phyloP scores from a whole-genome alignment of 2,329 filamentous ascomycete genomes.

The Exophiala spinifera region DNA sequence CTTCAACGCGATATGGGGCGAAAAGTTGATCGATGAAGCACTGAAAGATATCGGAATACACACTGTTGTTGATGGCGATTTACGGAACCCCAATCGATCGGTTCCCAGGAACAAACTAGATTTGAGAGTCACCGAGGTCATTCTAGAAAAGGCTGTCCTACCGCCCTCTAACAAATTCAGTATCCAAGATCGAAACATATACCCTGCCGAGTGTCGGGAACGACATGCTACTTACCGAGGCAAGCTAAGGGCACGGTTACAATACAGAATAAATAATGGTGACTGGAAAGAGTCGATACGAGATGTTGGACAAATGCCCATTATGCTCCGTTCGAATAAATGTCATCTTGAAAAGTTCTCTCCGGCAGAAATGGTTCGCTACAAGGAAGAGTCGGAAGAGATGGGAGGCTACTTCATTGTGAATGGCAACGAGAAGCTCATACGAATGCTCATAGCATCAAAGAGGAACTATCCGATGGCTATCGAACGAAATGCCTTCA shows the following conservation, averaged over 20 bases:
- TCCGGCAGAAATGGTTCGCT: slow-evolving; percentile 75
- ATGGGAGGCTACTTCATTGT: slow-evolving; percentile 95
- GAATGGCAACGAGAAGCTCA: slow-evolving; percentile 95
- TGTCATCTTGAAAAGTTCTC: slow-evolving; percentile 87
- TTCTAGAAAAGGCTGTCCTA: slow-evolving; percentile 75
- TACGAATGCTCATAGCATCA: slow-evolving; percentile 86
- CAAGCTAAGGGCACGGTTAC: slow-evolving; percentile 75
- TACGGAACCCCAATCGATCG: slow-evolving; percentile 32
- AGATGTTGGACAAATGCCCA: slow-evolving; percentile 82
- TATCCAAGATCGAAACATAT: slow-evolving; percentile 73
- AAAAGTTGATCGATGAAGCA: slow-evolving; percentile 70
- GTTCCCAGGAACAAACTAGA: slow-evolving; percentile 64
- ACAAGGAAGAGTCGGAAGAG: slow-evolving; percentile 94
- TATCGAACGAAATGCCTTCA: slow-evolving; percentile 86
- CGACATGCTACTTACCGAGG: slow-evolving; percentile 88
- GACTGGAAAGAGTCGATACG: slow-evolving; percentile 78
- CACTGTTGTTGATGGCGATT: slow-evolving; percentile 76
- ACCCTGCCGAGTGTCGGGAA: slow-evolving; percentile 91
- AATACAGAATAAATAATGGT: slow-evolving; percentile 82
- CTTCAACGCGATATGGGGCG: slow-evolving; percentile 85
- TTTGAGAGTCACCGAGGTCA: slow-evolving; percentile 75
- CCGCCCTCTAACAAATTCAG: slow-evolving; percentile 81
- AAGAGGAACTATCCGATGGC: slow-evolving; percentile 93
- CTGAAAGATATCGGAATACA: slow-evolving; percentile 88
- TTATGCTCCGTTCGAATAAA: slow-evolving; percentile 90